These are phyloP conservation scores for Hibiscus mutabilis DNA, from an alignment of 345 rosid genomes.

Conservation along the genomic window DNA sequence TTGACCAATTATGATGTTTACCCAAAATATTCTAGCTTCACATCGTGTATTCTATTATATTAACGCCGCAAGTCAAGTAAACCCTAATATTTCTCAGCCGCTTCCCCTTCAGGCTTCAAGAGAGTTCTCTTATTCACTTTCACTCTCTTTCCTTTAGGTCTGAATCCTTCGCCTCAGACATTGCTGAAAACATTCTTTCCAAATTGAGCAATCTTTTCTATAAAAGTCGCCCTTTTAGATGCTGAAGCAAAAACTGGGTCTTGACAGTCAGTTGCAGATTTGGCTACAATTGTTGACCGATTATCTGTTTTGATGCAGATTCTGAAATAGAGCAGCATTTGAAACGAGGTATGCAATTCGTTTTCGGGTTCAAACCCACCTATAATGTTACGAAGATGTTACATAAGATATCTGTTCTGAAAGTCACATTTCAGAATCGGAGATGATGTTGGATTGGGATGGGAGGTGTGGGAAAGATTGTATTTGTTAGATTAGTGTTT, in stretches of 20 bases:
- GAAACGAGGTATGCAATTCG: not conserved
- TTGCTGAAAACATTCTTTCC: not conserved
- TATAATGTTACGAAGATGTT: not conserved
- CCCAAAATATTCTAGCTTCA: too few species aligned
- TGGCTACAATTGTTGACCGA: not conserved
- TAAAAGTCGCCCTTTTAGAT: conserved; percentile 1
- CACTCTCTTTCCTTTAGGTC: not conserved
- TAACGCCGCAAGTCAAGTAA: too few species aligned
- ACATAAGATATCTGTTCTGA: not conserved
- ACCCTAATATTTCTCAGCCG: too few species aligned
- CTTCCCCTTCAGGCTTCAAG: too few species aligned
- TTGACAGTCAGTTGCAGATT: not conserved
- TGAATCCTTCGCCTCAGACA: not conserved
- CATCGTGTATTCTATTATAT: too few species aligned
- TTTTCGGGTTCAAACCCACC: not conserved
- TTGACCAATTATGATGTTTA: too few species aligned
- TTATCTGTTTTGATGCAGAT: conserved; percentile 1
- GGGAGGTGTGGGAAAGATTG: too few species aligned
- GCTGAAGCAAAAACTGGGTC: not conserved
- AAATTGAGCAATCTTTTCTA: not conserved
- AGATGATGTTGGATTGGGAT: too few species aligned
- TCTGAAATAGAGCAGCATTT: not conserved
- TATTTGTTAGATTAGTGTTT: too few species aligned
- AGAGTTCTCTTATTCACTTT: not conserved
- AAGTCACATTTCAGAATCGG: not conserved